Evolutionary conservation across 164 flowering plant genomes (phyloP), one percentile per base, ranked within the genome.

Genomic region (Macadamia tetraphylla): DNA sequence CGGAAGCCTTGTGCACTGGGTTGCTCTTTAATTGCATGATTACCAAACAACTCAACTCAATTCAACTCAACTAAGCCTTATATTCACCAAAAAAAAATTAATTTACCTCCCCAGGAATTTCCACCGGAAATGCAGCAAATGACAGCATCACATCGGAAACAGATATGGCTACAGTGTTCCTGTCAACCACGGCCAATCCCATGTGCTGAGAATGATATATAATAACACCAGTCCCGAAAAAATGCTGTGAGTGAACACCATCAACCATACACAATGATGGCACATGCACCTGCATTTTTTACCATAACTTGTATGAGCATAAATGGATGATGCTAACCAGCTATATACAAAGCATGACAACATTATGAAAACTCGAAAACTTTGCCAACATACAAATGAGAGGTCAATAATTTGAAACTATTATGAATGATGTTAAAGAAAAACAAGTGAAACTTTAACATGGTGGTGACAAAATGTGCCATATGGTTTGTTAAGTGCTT

Each of bases 261-360:
- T 94, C 98, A 75, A 94, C 81, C 94, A 90, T 88, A 75, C 91
- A 88, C 29, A 96, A 91, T 29, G 92, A 85, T 73, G 98, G 98
- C 56, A 94, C 91, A 85, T 94, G 91, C 77, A 94, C 98, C 98
- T 94, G 87, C 66, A 83, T 78, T 32, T 18, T 53, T 48, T 15
- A 14, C 29, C 17, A 71, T 64, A 65, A 63, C 53, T 31, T 29
- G 71, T 14, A 31, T 66, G 29, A 59, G 42, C 6, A 7, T 13
- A 29, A 11, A n/a, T 31, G 60, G 0, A 64, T 55, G 17, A 18
- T 32, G 42, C 3, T 15, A 42, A 23, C 23, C 23, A 23, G 23
- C 23, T 23, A 23, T 23, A 23, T 23, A 23, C 23, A 23, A 23
- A 23, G 23, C 23, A 23, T 23, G 23, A 23, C 23, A 23, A 23